Evolutionary conservation across 1,284 basidiomycete species (phyloP).

Genomic region (Ustilago crameri): DNA sequence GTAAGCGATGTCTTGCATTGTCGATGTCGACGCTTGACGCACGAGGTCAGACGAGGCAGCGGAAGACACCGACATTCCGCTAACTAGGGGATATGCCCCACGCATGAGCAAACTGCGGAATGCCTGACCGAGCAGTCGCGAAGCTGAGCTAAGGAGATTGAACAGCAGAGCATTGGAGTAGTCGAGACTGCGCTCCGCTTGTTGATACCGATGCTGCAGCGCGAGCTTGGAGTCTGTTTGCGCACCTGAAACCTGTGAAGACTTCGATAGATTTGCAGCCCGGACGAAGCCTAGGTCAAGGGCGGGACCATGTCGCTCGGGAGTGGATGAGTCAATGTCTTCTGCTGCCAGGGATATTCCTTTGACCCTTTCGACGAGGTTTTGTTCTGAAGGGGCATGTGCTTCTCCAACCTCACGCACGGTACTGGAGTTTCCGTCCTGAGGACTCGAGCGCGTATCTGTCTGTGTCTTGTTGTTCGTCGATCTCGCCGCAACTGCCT

Average conservation of each 20-base stretch:
- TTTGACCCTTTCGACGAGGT: conserved; percentile 29
- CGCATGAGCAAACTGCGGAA: conserved; percentile 53
- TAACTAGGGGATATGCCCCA: conserved; percentile 57
- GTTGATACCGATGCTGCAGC: conserved; percentile 9
- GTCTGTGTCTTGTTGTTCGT: background rate
- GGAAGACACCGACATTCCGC: conserved; percentile 40
- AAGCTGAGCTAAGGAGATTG: conserved; percentile 36
- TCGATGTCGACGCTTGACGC: conserved; percentile 23
- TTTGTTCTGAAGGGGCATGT: background rate
- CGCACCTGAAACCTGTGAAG: background rate
- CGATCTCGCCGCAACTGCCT: conserved; percentile 11
- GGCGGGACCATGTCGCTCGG: conserved; percentile 34
- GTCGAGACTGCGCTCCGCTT: conserved; percentile 13
- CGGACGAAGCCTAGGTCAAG: conserved; percentile 50
- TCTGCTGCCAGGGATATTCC: conserved; percentile 23
- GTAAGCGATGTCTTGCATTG: conserved; percentile 49
- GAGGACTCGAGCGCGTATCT: background rate
- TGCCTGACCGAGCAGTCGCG: conserved; percentile 53
- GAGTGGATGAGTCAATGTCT: conserved; percentile 15
- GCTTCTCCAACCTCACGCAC: conserved; percentile 1
- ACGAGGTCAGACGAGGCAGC: conserved; percentile 12
- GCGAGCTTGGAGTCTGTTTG: background rate
- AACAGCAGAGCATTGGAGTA: conserved; percentile 44
- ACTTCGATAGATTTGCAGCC: conserved; percentile 25
- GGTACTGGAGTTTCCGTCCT: background rate